A percentile compares a stretch with the other conserved stretches of the same genome.
Conservation (phyloP, 2,329 filamentous ascomycete species). For the Calonectria pteridis region DNA sequence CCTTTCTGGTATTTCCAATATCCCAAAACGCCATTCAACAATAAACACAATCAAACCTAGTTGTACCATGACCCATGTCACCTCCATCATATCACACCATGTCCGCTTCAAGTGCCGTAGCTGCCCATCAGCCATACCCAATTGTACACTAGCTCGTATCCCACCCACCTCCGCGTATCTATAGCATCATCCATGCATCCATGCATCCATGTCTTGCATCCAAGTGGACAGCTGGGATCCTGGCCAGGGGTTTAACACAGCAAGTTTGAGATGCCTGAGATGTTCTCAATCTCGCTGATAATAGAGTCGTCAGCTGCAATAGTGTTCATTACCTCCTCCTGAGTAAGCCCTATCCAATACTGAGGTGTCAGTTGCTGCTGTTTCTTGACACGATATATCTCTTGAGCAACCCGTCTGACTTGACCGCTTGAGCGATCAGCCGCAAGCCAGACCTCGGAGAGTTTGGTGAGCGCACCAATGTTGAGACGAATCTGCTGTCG, state of each 20-base stretch:
- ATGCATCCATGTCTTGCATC: slow-evolving; percentile 9
- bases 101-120: background rate
- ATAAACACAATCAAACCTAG: slow-evolving; percentile 3
- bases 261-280: slow-evolving; percentile 34
- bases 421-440: slow-evolving; percentile 78
- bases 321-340: slow-evolving; percentile 67
- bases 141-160: background rate
- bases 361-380: slow-evolving; percentile 64
- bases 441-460: slow-evolving; percentile 79
- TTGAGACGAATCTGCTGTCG: slow-evolving; percentile 84
- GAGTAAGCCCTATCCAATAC: slow-evolving; percentile 67
- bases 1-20: slow-evolving; percentile 21
- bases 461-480: slow-evolving; percentile 78
- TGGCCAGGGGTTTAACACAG: slow-evolving; percentile 32
- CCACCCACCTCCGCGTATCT: background rate
- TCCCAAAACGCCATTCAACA: slow-evolving; percentile 13
- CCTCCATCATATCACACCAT: background rate
- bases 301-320: slow-evolving; percentile 70
- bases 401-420: slow-evolving; percentile 83
- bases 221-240: background rate
- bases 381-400: slow-evolving; percentile 74
- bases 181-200: background rate
- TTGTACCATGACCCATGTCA: background rate
- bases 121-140: background rate
- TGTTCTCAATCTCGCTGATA: slow-evolving; percentile 67